These are phyloP conservation scores for Ustilago hordei DNA, from an alignment of 1,284 basidiomycete genomes.

Conservation along the genomic window DNA sequence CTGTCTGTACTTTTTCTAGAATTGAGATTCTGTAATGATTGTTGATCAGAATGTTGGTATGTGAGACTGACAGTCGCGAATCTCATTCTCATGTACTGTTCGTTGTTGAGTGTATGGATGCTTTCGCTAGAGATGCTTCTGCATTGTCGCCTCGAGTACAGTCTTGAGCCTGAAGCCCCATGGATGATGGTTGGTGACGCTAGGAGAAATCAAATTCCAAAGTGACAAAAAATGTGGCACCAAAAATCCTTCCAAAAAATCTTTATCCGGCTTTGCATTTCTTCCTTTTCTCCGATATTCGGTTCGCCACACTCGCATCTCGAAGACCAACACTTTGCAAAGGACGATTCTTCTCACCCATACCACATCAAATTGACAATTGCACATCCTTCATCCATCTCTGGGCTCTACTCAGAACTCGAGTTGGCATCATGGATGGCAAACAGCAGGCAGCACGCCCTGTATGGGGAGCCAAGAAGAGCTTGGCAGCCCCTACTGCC, in stretches of 20 bases:
- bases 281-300: conserved; percentile 16
- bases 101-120: background rate
- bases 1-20: background rate
- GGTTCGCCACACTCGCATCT: conserved; percentile 14
- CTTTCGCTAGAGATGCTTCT: background rate
- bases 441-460: conserved; percentile 10
- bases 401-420: background rate
- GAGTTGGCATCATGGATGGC: conserved; percentile 11
- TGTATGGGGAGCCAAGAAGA: conserved; percentile 27
- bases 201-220: background rate
- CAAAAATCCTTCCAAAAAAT: conserved; percentile 15
- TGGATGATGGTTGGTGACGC: background rate
- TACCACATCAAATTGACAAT: background rate
- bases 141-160: background rate
- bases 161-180: background rate
- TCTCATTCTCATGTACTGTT: too few species aligned
- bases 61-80: background rate
- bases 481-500: conserved; percentile 9
- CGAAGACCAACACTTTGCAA: conserved; percentile 11
- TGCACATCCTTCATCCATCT: background rate
- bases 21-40: background rate
- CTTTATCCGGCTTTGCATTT: conserved; percentile 35
- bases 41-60: background rate
- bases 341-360: background rate
- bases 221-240: background rate